These are phyloP conservation scores for Tardiomyces digboiensis DNA, from an alignment of 1,139 yeast species.

Conservation along the genomic window DNA sequence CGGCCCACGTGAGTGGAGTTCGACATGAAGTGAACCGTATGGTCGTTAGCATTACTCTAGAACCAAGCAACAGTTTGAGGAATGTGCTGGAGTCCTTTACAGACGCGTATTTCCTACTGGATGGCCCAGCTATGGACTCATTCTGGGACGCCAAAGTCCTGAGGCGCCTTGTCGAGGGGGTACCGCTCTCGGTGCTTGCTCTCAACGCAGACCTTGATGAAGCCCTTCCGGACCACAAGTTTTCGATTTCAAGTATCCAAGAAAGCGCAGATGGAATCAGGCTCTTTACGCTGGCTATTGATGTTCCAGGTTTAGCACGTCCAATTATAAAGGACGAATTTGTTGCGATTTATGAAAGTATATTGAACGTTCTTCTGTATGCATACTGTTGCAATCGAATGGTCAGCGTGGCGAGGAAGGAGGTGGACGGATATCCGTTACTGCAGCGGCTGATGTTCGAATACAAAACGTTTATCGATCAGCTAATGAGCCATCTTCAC, in stretches of 20 bases:
- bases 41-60: background rate
- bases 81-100: background rate
- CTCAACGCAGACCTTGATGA: background rate
- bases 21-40: background rate
- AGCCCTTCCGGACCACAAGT: background rate
- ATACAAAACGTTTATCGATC: background rate
- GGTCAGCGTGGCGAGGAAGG: background rate
- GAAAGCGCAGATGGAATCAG: background rate
- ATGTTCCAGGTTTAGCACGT: background rate
- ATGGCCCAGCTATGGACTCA: background rate
- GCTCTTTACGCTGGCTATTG: background rate
- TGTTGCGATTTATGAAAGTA: background rate
- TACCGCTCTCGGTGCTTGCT: background rate
- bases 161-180: background rate
- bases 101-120: background rate
- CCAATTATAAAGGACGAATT: background rate
- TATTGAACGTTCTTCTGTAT: background rate
- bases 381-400: background rate
- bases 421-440: background rate
- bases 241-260: background rate
- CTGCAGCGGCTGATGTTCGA: background rate
- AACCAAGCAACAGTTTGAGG: background rate
- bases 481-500: background rate
- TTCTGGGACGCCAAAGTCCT: background rate
- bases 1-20: background rate